Evolutionary conservation across 768 basidiomycete species (phyloP).

Genomic region (Astraeus odoratus): DNA sequence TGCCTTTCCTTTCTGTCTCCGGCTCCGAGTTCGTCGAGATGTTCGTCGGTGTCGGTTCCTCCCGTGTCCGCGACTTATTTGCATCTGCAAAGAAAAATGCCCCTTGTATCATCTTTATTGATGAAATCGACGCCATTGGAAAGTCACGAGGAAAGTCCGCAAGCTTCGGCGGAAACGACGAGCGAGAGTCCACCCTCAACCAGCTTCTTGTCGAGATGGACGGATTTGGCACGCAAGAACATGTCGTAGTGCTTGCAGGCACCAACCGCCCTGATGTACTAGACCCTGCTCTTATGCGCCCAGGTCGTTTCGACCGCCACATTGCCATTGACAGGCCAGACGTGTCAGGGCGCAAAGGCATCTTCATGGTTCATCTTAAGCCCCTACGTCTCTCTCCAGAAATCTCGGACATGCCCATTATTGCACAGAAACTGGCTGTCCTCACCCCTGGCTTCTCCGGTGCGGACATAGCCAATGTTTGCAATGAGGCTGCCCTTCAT

Average conservation of each 20-base stretch:
- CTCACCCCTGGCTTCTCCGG: slow-evolving; percentile 98
- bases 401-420: slow-evolving; percentile 41
- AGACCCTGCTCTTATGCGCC: slow-evolving; percentile 91
- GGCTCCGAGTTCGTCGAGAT: slow-evolving; percentile 99
- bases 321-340: slow-evolving; percentile 94
- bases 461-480: slow-evolving; percentile 98
- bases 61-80: slow-evolving; percentile 94
- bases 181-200: slow-evolving; percentile 95
- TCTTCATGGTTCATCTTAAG: slow-evolving; percentile 86
- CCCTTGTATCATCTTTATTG: slow-evolving; percentile 97
- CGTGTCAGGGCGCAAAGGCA: slow-evolving; percentile 87
- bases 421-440: slow-evolving; percentile 91
- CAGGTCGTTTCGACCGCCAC: slow-evolving; percentile 96
- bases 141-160: slow-evolving; percentile 79
- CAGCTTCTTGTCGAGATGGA: slow-evolving; percentile 99
- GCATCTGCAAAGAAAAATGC: slow-evolving; percentile 97
- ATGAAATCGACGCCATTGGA: slow-evolving; percentile 99
- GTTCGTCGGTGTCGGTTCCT: slow-evolving; percentile 99
- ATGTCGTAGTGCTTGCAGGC: slow-evolving; percentile 93
- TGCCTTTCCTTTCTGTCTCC: slow-evolving; percentile 97
- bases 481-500: slow-evolving; percentile 94
- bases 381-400: slow-evolving; percentile 66
- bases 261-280: slow-evolving; percentile 97
- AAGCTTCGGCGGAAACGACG: slow-evolving; percentile 90
- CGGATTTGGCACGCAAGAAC: slow-evolving; percentile 95